phyloP scores from a whole-genome alignment of 2,329 filamentous ascomycete species.

The Metarhizium sp. region DNA sequence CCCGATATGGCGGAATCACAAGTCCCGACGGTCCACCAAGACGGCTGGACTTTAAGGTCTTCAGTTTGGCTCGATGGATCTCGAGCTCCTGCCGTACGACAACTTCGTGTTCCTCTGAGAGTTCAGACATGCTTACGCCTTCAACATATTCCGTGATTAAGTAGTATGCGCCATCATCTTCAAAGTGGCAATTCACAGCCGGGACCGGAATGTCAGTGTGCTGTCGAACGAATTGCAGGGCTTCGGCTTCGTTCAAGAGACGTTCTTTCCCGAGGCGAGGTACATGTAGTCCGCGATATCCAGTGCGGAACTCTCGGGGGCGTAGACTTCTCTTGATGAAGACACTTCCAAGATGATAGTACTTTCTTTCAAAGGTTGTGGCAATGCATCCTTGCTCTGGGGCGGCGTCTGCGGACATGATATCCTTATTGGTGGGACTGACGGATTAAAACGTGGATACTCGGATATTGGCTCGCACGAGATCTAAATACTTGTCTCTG shows the following conservation, averaged over 20 bases:
- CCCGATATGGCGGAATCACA: neutral
- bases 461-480: too few relatives aligned
- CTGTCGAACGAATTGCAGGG: neutral
- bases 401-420: neutral
- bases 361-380: conserved; percentile 19
- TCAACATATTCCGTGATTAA: conserved; percentile 6
- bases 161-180: neutral
- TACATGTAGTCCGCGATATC: conserved; percentile 17
- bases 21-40: neutral
- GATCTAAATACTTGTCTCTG: too few relatives aligned
- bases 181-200: conserved; percentile 8
- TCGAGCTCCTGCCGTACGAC: too few relatives aligned
- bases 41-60: neutral
- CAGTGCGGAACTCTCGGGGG: conserved; percentile 18
- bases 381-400: conserved; percentile 16
- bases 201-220: conserved; percentile 1
- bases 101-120: too few relatives aligned
- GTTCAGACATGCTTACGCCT: conserved; percentile 5
- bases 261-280: conserved; percentile 19
- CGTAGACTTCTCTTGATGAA: conserved; percentile 21
- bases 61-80: neutral
- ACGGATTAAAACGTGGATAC: too few relatives aligned
- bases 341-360: conserved; percentile 17
- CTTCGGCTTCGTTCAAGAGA: neutral
- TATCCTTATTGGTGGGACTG: neutral